Conservation (phyloP, 2,329 filamentous ascomycete genomes). For the Esteya vermicola region DNA sequence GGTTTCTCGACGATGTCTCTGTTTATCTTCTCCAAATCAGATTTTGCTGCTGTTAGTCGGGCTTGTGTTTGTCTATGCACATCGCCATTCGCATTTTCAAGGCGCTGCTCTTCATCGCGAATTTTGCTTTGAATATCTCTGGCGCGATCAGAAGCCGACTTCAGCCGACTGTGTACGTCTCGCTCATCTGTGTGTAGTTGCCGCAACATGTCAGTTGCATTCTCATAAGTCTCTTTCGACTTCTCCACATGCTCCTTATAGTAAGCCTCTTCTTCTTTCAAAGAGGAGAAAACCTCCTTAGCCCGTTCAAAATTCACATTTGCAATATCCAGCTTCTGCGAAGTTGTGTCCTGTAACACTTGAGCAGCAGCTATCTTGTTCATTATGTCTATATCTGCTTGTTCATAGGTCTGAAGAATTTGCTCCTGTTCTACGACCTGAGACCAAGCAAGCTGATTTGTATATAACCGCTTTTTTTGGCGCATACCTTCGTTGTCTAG, state of each 20-base stretch:
- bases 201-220: constrained; percentile 12
- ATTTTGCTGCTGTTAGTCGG: constrained; percentile 41
- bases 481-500: constrained; percentile 53
- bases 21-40: constrained; percentile 28
- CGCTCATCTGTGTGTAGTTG: constrained; percentile 47
- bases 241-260: constrained; percentile 30
- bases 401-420: constrained; percentile 22
- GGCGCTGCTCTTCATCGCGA: constrained; percentile 39
- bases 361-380: no score
- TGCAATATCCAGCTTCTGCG: constrained; percentile 28
- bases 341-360: no score
- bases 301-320: constrained; percentile 29
- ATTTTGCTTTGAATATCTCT: constrained; percentile 32
- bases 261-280: constrained; percentile 30
- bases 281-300: constrained; percentile 23
- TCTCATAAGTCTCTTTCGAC: constrained; percentile 36
- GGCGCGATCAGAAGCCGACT: constrained; percentile 32
- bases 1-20: constrained; percentile 17
- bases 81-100: constrained; percentile 52
- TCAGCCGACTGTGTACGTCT: constrained; percentile 45
- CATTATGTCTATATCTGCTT: no score
- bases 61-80: constrained; percentile 46
- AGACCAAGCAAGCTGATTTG: constrained; percentile 67
- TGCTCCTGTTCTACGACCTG: constrained; percentile 69
- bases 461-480: constrained; percentile 41